phyloP scores from a whole-genome alignment of 78 protist genomes.

The Dictyostelium firmibasis region DNA sequence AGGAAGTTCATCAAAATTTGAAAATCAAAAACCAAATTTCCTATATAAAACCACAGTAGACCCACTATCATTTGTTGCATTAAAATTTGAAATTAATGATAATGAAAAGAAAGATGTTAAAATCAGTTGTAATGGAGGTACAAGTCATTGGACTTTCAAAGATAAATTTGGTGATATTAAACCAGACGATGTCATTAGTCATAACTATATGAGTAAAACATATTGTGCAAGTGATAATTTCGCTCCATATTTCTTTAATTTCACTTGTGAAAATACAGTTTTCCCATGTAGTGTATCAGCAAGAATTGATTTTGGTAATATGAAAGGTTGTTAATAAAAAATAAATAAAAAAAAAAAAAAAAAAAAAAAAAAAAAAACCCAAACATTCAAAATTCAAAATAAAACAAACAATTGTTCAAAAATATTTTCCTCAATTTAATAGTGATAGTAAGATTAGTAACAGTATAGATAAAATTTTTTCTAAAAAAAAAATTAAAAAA shows the following conservation, averaged over 20 bases:
- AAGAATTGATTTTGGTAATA: constrained; percentile 1
- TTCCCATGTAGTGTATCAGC: not conserved
- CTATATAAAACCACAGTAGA: not conserved
- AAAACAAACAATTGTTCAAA: no score
- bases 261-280: not conserved
- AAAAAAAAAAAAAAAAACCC: no score
- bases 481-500: no score
- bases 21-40: not conserved
- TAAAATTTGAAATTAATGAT: not conserved
- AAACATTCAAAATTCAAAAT: no score
- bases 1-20: not conserved
- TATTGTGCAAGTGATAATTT: not conserved
- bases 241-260: not conserved
- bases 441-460: no score
- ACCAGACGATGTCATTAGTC: not conserved
- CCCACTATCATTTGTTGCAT: not conserved
- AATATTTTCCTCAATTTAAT: no score
- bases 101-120: not conserved
- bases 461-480: no score
- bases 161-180: not conserved
- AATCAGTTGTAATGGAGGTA: not conserved
- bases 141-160: not conserved
- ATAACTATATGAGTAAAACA: not conserved
- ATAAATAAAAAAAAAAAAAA: not conserved
- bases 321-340: not conserved